These are phyloP conservation scores for Chalaropsis ovoidea DNA, from an alignment of 2,329 filamentous ascomycete genomes.

Conservation along the genomic window DNA sequence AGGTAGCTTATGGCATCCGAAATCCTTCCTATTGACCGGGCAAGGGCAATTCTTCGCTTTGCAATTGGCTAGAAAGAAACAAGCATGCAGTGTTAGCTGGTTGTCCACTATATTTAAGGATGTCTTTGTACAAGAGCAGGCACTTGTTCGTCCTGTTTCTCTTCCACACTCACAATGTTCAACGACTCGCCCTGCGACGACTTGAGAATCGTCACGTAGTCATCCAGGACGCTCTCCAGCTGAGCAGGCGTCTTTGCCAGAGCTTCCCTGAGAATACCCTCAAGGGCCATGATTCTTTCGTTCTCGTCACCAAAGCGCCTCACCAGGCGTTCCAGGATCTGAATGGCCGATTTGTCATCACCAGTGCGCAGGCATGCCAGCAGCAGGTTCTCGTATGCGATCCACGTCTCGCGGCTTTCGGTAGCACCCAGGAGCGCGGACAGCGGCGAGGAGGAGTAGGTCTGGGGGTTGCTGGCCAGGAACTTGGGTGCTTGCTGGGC, in stretches of 20 bases:
- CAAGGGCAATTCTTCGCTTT: constrained; percentile 72
- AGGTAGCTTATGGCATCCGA: constrained; percentile 66
- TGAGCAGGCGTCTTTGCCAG: constrained; percentile 55
- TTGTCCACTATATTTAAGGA: constrained; percentile 5
- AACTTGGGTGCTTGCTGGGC: constrained; percentile 52
- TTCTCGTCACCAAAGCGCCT: constrained; percentile 74
- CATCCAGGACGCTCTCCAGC: constrained; percentile 58
- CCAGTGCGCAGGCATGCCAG: constrained; percentile 74
- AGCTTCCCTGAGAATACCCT: constrained; percentile 76
- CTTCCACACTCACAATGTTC: constrained; percentile 58
- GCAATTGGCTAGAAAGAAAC: constrained; percentile 56
- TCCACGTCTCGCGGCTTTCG: constrained; percentile 75
- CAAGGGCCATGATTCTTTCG: constrained; percentile 74
- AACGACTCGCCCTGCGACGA: constrained; percentile 47
- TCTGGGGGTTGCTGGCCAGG: constrained; percentile 44
- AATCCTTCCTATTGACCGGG: constrained; percentile 60
- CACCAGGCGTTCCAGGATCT: constrained; percentile 64
- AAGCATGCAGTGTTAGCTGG: constrained; percentile 29
- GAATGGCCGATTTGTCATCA: constrained; percentile 65
- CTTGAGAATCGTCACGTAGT: constrained; percentile 65
- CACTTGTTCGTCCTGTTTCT: neutral
- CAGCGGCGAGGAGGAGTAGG: constrained; percentile 46
- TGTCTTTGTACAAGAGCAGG: constrained; percentile 13
- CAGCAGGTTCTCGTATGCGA: constrained; percentile 75
- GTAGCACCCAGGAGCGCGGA: constrained; percentile 44